phyloP scores from a whole-genome alignment of 768 basidiomycete species.

The Candolleomyces efflorescens region DNA sequence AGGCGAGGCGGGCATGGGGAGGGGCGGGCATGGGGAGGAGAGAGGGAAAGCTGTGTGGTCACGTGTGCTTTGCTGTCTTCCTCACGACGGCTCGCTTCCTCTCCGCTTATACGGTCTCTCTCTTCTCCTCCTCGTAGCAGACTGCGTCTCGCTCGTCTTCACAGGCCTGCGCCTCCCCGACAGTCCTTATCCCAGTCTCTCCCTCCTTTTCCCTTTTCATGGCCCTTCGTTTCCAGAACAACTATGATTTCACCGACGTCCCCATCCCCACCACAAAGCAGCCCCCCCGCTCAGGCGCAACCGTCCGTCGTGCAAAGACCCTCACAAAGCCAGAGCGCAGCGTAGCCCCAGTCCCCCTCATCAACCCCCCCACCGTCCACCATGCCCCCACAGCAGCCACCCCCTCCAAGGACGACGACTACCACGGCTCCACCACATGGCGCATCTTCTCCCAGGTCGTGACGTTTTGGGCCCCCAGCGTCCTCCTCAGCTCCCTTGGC shows the following conservation, averaged over 20 bases:
- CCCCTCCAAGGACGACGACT: conserved; percentile 27
- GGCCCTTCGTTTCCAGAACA: conserved; percentile 54
- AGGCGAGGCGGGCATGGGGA: conserved; percentile 53
- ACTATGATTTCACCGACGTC: conserved; percentile 54
- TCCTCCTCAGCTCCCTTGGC: conserved; percentile 67
- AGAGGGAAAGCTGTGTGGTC: background rate
- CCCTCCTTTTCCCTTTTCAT: conserved; percentile 29
- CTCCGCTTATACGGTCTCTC: background rate
- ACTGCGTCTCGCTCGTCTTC: conserved; percentile 21
- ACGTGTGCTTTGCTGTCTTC: conserved; percentile 1
- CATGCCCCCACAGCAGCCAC: conserved; percentile 29
- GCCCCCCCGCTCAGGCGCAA: conserved; percentile 49
- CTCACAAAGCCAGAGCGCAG: conserved; percentile 84
- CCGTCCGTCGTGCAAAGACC: conserved; percentile 88
- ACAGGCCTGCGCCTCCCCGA: conserved; percentile 12
- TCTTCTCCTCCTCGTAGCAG: conserved; percentile 12
- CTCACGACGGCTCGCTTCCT: background rate
- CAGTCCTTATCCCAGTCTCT: conserved; percentile 18
- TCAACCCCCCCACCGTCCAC: conserved; percentile 66
- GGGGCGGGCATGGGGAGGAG: background rate
- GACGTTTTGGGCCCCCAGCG: conserved; percentile 89
- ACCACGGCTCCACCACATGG: conserved; percentile 64
- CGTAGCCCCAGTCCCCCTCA: conserved; percentile 91
- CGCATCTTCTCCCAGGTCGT: conserved; percentile 70
- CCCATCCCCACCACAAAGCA: conserved; percentile 65